Evolutionary conservation across 345 rosid genomes (phyloP).

Genomic region (Pelargonium nanum): DNA sequence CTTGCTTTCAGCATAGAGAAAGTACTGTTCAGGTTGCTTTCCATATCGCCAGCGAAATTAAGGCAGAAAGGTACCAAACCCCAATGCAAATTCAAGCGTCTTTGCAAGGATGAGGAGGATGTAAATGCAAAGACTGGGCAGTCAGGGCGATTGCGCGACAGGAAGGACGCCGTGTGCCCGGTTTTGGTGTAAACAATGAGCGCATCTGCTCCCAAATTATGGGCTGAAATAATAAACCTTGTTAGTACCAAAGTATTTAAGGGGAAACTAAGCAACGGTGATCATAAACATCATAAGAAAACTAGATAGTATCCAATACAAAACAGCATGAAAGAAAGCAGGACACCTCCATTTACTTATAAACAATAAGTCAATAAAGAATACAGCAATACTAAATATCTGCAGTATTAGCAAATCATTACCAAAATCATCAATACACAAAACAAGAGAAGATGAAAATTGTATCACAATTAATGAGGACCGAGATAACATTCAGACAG

Average conservation of each 20-base stretch:
- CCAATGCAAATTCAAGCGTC: constrained; percentile 91
- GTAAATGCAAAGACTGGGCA: constrained; percentile 97
- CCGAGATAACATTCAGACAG: neutral
- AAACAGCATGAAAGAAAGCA: neutral
- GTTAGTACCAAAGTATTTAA: neutral
- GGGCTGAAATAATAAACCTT: constrained; percentile 43
- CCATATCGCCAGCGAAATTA: constrained; percentile 91
- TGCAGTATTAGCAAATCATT: too few species aligned
- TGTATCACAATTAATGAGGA: neutral
- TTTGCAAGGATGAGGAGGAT: constrained; percentile 56
- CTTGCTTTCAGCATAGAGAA: constrained; percentile 87
- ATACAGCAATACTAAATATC: too few species aligned
- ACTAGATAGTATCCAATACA: neutral
- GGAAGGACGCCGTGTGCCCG: constrained; percentile 90
- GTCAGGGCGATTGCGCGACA: constrained; percentile 92
- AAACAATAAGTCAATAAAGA: too few species aligned
- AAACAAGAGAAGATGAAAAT: too few species aligned
- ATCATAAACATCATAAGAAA: neutral
- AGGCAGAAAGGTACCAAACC: constrained; percentile 93
- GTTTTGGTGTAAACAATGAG: constrained; percentile 82
- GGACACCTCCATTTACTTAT: neutral
- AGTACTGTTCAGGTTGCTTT: constrained; percentile 76
- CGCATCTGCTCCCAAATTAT: constrained; percentile 85
- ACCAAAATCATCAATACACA: too few species aligned
- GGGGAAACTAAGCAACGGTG: neutral